Evolutionary conservation across 495 filamentous ascomycete genomes (phyloP), one percentile per base, ranked within the genome.

Genomic region (Daldinia loculata): DNA sequence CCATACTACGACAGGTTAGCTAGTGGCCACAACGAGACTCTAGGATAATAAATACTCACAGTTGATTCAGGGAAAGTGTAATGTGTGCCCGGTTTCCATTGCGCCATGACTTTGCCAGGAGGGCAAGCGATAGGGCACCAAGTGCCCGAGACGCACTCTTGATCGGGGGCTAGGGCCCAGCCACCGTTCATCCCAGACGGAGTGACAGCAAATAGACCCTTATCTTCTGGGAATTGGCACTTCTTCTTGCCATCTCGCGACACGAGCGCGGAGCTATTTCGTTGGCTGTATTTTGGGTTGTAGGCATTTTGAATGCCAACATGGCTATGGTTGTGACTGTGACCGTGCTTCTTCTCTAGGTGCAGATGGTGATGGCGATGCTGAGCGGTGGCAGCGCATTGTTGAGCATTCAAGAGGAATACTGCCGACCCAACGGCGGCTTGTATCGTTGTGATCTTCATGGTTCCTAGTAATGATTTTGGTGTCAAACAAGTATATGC

Each of bases 81-180:
- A 2, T 81, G 84, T 7, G 89, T 92, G 34, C 88, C 87, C 26
- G 87, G 78, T 77, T 93, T 88, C 92, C 92, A 95, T 77, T 95
- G 92, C 71, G 88, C 88, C 81, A 90, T 92, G 14, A 94, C 85
- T 77, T 93, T 85, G 30, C 92, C 92, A 0, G 91, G 76, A 43
- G 89, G 89, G 67, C 92, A 95, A 43, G 92, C 92, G 66, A 92
- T 90, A 4, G 92, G 92, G 74, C 92, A 95, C 78, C 88, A 94
- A 63, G 81, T 87, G 15, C 88, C 90, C 6, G 90, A 85, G 51
- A 81, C 80, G 75, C 92, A 95, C 26, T 86, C 76, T 75, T 93
- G 86, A 79, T 95, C 87, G 7, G 91, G 91, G 74, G 90, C 91
- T 87, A 95, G 90, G 36, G 92, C 92, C 89, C 92, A 95, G 66